Evolutionary conservation across 1,284 basidiomycete genomes (phyloP).

Genomic region (Irpex sp.): DNA sequence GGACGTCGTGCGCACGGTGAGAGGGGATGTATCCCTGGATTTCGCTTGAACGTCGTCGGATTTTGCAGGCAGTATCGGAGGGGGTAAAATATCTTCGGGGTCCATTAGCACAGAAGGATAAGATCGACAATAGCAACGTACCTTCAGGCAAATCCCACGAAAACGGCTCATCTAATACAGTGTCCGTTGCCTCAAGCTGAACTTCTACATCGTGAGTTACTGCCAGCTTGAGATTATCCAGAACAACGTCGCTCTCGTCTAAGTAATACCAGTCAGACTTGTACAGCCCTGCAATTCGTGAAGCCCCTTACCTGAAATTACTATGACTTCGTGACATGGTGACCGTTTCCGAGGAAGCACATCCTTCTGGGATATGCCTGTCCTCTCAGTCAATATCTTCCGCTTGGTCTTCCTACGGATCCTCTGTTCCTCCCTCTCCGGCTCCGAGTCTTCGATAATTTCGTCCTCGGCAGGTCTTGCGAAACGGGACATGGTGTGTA

Average conservation of each 20-base stretch:
- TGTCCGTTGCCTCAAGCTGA: too few species aligned
- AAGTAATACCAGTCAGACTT: too few species aligned
- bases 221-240: too few species aligned
- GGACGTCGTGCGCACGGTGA: neutral
- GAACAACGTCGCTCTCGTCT: neutral
- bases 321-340: neutral
- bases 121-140: too few species aligned
- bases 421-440: constrained; percentile 50
- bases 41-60: neutral
- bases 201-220: too few species aligned
- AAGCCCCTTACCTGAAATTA: neutral
- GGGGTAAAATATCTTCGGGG: neutral
- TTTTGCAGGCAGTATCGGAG: neutral
- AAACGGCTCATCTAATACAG: too few species aligned
- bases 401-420: constrained; percentile 18
- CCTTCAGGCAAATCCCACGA: too few species aligned
- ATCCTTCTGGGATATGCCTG: neutral
- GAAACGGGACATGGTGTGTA: neutral
- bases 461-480: constrained; percentile 24
- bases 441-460: constrained; percentile 62
- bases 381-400: constrained; percentile 7
- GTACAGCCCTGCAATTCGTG: too few species aligned
- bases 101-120: neutral
- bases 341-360: neutral
- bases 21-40: neutral